Conservation (phyloP, 331 rosid species). For the Arachis monticola region DNA sequence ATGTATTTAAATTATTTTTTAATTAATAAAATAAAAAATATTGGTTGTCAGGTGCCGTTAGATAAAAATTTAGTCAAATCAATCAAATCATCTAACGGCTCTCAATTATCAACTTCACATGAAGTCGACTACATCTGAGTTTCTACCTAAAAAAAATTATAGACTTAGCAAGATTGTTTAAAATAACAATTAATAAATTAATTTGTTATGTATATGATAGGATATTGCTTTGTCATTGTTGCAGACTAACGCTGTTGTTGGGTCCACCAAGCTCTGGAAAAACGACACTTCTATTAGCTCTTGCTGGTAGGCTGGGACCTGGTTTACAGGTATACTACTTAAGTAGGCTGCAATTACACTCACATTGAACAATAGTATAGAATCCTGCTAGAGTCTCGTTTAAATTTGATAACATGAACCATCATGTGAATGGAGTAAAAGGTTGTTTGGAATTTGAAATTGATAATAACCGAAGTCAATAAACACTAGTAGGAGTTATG, state of each 20-base stretch:
- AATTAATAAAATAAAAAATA: no score
- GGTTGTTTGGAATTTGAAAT: neutral
- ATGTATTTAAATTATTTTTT: no score
- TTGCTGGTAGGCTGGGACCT: conserved; percentile 90
- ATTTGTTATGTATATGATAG: neutral
- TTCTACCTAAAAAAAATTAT: no score
- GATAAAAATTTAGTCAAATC: no score
- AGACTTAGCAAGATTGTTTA: no score
- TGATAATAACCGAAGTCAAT: neutral
- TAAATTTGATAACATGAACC: conserved; percentile 1
- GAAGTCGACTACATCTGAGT: no score
- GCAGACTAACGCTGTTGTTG: conserved; percentile 81
- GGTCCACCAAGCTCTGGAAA: conserved; percentile 99
- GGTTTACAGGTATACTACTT: conserved; percentile 74
- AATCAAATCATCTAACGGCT: no score
- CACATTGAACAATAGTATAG: neutral
- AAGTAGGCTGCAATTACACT: neutral
- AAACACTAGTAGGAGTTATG: conserved; percentile 23
- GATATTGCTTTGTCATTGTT: conserved; percentile 34
- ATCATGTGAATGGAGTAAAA: conserved; percentile 3
- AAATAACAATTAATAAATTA: no score
- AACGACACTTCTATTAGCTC: conserved; percentile 86
- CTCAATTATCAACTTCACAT: no score
- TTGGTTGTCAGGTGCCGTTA: no score
- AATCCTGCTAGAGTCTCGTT: conserved; percentile 11